Evolutionary conservation across 495 filamentous ascomycete species (phyloP).

Genomic region (Aspergillus coremiiformis): DNA sequence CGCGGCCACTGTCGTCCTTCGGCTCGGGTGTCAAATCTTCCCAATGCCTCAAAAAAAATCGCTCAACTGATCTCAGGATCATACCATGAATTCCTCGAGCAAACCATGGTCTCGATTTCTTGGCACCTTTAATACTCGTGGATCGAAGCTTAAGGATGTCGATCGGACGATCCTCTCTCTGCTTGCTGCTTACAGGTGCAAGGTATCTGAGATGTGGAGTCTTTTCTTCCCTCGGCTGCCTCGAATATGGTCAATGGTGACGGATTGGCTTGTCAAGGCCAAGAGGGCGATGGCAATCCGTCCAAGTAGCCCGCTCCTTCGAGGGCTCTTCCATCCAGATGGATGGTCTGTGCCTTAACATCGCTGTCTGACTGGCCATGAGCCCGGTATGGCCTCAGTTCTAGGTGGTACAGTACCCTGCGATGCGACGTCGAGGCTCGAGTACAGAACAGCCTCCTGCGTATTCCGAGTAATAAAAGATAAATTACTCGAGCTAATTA

Average conservation of each 20-base stretch:
- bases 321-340: slow-evolving; percentile 62
- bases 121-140: slow-evolving; percentile 14
- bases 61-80: slow-evolving; percentile 64
- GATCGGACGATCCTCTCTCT: too few species aligned
- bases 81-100: slow-evolving; percentile 49
- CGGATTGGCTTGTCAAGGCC: slow-evolving; percentile 54
- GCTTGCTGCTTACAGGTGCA: slow-evolving; percentile 52
- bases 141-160: slow-evolving; percentile 44
- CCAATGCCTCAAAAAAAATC: slow-evolving; percentile 76
- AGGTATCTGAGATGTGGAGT: slow-evolving; percentile 66
- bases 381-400: neutral
- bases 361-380: neutral
- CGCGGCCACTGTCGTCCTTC: neutral
- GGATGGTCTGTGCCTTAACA: slow-evolving; percentile 19
- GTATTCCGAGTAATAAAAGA: too few species aligned
- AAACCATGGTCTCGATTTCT: slow-evolving; percentile 33
- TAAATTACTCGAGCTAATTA: too few species aligned
- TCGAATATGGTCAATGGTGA: slow-evolving; percentile 62
- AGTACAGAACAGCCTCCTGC: too few species aligned
- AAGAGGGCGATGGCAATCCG: slow-evolving; percentile 64
- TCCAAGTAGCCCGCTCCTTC: slow-evolving; percentile 84
- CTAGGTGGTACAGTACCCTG: neutral
- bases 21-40: slow-evolving; percentile 2
- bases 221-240: slow-evolving; percentile 58
- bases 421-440: too few species aligned